Conservation (phyloP, 257 asterid species). For the Solanum chmielewskii region DNA sequence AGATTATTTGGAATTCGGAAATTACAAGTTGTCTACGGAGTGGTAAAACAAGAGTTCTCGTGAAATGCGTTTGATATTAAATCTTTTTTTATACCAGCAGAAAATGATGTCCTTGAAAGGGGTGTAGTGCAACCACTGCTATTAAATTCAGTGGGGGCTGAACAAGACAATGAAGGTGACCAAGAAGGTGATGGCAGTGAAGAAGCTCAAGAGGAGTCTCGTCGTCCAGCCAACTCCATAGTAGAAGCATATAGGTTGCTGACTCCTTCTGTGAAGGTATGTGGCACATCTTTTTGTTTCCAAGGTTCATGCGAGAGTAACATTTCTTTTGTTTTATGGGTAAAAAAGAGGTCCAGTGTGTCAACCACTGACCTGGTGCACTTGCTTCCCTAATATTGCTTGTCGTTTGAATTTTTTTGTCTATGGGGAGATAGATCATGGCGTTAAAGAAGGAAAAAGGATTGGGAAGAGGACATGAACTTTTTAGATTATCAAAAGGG, state of each 20-base stretch:
- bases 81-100: not conserved
- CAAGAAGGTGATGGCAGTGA: conserved; percentile 75
- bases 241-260: conserved; percentile 73
- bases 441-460: not conserved
- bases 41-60: not conserved
- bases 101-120: conserved; percentile 56
- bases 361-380: not conserved
- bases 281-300: not conserved
- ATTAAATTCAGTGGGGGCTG: conserved; percentile 22
- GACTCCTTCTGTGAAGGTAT: conserved; percentile 97
- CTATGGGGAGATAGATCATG: not conserved
- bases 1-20: not conserved
- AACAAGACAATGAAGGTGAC: conserved; percentile 32
- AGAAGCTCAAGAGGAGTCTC: conserved; percentile 74
- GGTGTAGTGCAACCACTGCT: conserved; percentile 77
- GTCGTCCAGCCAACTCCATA: conserved; percentile 67
- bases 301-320: not conserved
- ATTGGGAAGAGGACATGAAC: not conserved
- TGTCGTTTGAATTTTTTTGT: not conserved
- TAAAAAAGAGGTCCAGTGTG: not conserved
- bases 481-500: not conserved
- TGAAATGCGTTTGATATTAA: not conserved
- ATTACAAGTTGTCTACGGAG: not conserved
- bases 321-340: not conserved
- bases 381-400: not conserved